Evolutionary conservation across 164 flowering plant genomes (phyloP).

Genomic region (Berberis vulgaris): DNA sequence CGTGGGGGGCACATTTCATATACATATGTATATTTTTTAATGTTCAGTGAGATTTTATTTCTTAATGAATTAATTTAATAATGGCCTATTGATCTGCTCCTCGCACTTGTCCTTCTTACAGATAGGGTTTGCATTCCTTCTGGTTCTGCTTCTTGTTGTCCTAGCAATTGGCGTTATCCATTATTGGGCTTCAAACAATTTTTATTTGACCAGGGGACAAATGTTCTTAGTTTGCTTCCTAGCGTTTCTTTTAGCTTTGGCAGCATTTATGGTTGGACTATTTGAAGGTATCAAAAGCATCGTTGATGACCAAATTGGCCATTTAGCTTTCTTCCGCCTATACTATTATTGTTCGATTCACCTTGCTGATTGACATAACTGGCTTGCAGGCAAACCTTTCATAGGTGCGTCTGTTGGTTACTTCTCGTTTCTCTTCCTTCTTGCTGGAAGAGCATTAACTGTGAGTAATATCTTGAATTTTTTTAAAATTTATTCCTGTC

Average conservation of each 20-base stretch:
- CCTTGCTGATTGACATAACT: neutral
- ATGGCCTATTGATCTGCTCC: neutral
- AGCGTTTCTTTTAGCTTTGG: constrained; percentile 88
- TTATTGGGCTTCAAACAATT: constrained; percentile 95
- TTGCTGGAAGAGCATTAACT: constrained; percentile 93
- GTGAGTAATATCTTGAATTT: constrained; percentile 38
- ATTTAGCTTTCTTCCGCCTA: neutral
- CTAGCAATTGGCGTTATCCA: constrained; percentile 90
- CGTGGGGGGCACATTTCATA: constrained; percentile 14
- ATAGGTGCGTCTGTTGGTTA: constrained; percentile 97
- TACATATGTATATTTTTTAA: neutral
- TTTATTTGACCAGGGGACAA: constrained; percentile 85
- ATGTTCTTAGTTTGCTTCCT: constrained; percentile 77
- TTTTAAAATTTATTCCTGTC: constrained; percentile 1
- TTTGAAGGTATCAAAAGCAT: constrained; percentile 46
- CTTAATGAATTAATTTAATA: neutral
- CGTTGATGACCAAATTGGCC: neutral
- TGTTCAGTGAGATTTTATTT: neutral
- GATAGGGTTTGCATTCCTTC: constrained; percentile 84
- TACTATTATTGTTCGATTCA: neutral
- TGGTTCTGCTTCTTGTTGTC: constrained; percentile 73
- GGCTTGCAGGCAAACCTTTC: constrained; percentile 66
- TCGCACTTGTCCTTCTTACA: constrained; percentile 28
- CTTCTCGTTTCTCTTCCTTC: constrained; percentile 85
- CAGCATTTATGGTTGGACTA: constrained; percentile 90